phyloP scores from a whole-genome alignment of 352 stramenopile species.

The Phytopythium cucurbitacearum region DNA sequence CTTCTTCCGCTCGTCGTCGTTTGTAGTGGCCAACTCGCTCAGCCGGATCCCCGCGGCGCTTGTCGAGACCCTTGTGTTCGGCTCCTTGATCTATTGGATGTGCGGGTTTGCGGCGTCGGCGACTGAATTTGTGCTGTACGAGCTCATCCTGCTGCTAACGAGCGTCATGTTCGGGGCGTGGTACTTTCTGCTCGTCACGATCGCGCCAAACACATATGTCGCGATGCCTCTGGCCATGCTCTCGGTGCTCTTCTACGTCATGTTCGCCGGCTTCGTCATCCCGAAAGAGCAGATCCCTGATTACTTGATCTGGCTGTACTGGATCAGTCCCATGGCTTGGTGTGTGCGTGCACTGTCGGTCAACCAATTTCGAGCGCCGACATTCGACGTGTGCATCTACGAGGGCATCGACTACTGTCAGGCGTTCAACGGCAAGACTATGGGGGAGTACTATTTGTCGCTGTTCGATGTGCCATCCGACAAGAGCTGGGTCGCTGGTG shows the following conservation, averaged over 20 bases:
- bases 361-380: constrained; percentile 32
- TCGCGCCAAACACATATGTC: constrained; percentile 34
- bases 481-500: constrained; percentile 27
- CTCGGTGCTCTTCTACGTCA: constrained; percentile 35
- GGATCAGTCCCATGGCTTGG: constrained; percentile 37
- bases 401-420: constrained; percentile 24
- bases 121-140: constrained; percentile 32
- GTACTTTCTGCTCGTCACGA: constrained; percentile 37
- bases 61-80: constrained; percentile 71
- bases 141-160: constrained; percentile 34
- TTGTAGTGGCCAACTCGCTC: constrained; percentile 46
- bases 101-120: constrained; percentile 41
- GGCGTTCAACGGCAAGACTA: constrained; percentile 14
- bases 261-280: constrained; percentile 52
- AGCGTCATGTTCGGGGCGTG: constrained; percentile 39
- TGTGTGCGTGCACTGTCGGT: constrained; percentile 20
- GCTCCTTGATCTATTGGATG: constrained; percentile 78
- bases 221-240: constrained; percentile 40
- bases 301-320: constrained; percentile 41
- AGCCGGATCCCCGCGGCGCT: constrained; percentile 33
- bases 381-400: constrained; percentile 33
- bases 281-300: constrained; percentile 41
- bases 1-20: constrained; percentile 60
- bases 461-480: constrained; percentile 28
- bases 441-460: constrained; percentile 36